These are phyloP conservation scores for Boeremia exigua DNA, from an alignment of 2,329 filamentous ascomycete genomes.

Conservation along the genomic window DNA sequence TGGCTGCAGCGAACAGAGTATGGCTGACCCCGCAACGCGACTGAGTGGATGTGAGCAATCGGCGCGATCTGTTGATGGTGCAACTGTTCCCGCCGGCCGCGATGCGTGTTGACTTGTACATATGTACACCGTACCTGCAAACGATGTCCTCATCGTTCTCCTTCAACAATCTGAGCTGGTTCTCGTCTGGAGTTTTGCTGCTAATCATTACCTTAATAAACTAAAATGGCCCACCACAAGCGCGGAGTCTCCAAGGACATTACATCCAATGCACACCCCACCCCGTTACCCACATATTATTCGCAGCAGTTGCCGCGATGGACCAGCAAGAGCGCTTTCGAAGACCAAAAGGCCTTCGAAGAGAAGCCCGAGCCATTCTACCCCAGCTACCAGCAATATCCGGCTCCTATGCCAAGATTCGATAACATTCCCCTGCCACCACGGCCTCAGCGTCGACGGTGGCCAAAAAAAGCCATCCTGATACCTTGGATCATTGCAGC, in stretches of 20 bases:
- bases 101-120: background rate
- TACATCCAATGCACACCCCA: slow-evolving; percentile 19
- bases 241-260: slow-evolving; percentile 24
- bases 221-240: slow-evolving; percentile 17
- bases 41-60: slow-evolving; percentile 5
- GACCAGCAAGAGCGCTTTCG: slow-evolving; percentile 19
- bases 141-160: background rate
- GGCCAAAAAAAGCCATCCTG: slow-evolving; percentile 12
- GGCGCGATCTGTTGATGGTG: background rate
- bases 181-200: background rate
- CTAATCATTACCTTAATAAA: background rate
- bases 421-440: slow-evolving; percentile 17
- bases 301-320: slow-evolving; percentile 18
- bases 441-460: slow-evolving; percentile 7
- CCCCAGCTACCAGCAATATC: slow-evolving; percentile 16
- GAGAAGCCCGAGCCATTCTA: slow-evolving; percentile 17
- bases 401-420: slow-evolving; percentile 5
- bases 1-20: background rate
- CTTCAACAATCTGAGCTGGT: slow-evolving; percentile 1
- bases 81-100: background rate
- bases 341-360: slow-evolving; percentile 8
- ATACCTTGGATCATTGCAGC: slow-evolving; percentile 34
- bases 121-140: background rate
- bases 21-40: background rate
- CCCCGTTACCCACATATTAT: slow-evolving; percentile 34